A percentile compares a stretch with the other conserved stretches of the same genome.
phyloP scores from a whole-genome alignment of 2,329 filamentous ascomycete species.

The Neonectria faginata region DNA sequence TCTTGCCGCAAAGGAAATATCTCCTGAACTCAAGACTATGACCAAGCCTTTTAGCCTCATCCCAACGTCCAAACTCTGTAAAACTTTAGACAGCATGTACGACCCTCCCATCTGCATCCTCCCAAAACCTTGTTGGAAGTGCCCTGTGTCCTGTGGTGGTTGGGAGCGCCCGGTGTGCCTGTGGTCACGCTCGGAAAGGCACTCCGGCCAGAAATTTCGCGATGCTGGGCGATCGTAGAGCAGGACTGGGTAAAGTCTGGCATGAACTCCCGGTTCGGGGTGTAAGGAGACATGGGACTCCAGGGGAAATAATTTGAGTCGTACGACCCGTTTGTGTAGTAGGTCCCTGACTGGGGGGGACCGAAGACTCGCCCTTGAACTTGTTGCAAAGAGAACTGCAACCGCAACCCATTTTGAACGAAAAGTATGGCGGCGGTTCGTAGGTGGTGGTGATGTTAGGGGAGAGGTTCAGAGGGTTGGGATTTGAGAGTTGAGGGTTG shows the following conservation, averaged over 20 bases:
- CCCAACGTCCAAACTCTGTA: background rate
- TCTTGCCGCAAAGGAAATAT: background rate
- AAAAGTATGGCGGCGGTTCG: too few relatives aligned
- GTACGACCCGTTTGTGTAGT: background rate
- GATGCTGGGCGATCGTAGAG: background rate
- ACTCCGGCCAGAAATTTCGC: background rate
- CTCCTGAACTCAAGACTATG: background rate
- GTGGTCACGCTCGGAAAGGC: background rate
- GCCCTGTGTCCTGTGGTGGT: background rate
- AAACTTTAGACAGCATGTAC: background rate
- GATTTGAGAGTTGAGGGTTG: too few relatives aligned
- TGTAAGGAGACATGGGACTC: background rate
- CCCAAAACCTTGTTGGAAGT: background rate
- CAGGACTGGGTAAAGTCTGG: background rate
- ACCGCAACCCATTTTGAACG: background rate
- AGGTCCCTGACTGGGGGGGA: background rate
- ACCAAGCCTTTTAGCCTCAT: background rate
- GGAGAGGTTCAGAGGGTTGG: too few relatives aligned
- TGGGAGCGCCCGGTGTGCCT: background rate
- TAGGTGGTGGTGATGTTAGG: too few relatives aligned
- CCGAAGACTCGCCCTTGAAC: background rate
- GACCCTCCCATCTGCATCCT: background rate
- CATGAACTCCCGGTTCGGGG: background rate
- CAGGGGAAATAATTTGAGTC: background rate
- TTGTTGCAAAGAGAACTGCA: background rate